Percentiles rank a stretch among this genome's conserved stretches.
Conservation (phyloP, 2,329 filamentous ascomycete species). For the Dactylellina sp. region DNA sequence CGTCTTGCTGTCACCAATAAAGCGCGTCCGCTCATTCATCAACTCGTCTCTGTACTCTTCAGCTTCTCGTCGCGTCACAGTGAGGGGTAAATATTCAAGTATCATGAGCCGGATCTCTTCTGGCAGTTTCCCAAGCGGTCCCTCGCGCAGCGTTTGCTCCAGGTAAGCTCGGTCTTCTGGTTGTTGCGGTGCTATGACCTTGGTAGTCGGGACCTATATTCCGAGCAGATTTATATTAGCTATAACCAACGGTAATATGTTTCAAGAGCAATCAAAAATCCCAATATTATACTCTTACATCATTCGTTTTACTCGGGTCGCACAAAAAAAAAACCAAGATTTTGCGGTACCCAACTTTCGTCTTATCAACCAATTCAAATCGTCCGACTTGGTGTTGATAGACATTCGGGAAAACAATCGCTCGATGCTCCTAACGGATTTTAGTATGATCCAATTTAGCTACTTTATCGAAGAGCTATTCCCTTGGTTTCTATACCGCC, state of each 20-base stretch:
- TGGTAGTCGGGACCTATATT: constrained; percentile 10
- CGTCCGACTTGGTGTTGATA: constrained; percentile 15
- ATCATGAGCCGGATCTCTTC: constrained; percentile 26
- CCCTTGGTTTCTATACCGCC: constrained; percentile 17
- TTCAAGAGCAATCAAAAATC: not conserved
- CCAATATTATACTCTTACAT: not conserved
- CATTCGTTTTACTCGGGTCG: constrained; percentile 58
- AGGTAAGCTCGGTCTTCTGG: not conserved
- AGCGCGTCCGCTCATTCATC: constrained; percentile 64
- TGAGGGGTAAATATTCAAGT: constrained; percentile 34
- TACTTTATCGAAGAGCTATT: not conserved
- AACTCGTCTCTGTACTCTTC: constrained; percentile 63
- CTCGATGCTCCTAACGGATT: constrained; percentile 8
- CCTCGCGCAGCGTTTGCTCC: constrained; percentile 3
- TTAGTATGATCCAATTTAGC: not conserved
- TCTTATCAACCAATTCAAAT: constrained; percentile 40
- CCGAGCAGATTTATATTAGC: too few species aligned
- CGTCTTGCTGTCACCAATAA: constrained; percentile 21
- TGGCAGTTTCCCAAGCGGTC: constrained; percentile 19
- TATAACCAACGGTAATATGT: not conserved
- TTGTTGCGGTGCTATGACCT: constrained; percentile 11
- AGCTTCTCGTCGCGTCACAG: constrained; percentile 63
- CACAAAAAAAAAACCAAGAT: constrained; percentile 42
- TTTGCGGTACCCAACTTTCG: constrained; percentile 34
- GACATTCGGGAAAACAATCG: constrained; percentile 32